Percentiles rank a stretch among this genome's conserved stretches.
phyloP scores from a whole-genome alignment of 23 red algal species.

The Gracilaria caudata region DNA sequence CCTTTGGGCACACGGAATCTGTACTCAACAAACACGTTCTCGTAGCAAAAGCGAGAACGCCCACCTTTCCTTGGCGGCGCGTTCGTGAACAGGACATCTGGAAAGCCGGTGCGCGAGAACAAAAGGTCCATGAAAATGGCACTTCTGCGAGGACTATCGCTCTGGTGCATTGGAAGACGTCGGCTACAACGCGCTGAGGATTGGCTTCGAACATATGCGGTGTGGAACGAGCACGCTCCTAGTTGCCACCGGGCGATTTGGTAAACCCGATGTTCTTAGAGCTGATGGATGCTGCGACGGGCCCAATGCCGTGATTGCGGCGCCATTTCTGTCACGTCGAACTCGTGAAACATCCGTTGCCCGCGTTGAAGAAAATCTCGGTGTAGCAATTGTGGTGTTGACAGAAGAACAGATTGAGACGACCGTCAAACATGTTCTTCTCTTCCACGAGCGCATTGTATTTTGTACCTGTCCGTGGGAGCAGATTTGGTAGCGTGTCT shows the following conservation, averaged over 20 bases:
- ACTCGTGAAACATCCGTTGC: slow-evolving; percentile 12
- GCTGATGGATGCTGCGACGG: not conserved
- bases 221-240: not conserved
- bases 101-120: slow-evolving; percentile 7
- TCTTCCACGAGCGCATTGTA: no score
- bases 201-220: slow-evolving; percentile 40
- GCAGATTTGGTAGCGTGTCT: no score
- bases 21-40: slow-evolving; percentile 2
- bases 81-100: slow-evolving; percentile 25
- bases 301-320: slow-evolving; percentile 44
- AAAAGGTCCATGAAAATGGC: slow-evolving; percentile 41
- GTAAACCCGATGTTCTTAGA: slow-evolving; percentile 12
- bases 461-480: no score
- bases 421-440: no score
- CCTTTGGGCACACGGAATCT: slow-evolving; percentile 9
- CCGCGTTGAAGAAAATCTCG: slow-evolving; percentile 33
- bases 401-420: slow-evolving; percentile 31
- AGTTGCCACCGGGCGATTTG: slow-evolving; percentile 34
- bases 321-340: not conserved
- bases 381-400: slow-evolving; percentile 29
- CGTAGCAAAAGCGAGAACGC: slow-evolving; percentile 1
- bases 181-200: not conserved
- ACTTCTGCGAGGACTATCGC: not conserved
- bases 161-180: not conserved
- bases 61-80: not conserved